These are phyloP conservation scores for Lentinula guzmanii DNA, from an alignment of 768 basidiomycete species.

Conservation along the genomic window DNA sequence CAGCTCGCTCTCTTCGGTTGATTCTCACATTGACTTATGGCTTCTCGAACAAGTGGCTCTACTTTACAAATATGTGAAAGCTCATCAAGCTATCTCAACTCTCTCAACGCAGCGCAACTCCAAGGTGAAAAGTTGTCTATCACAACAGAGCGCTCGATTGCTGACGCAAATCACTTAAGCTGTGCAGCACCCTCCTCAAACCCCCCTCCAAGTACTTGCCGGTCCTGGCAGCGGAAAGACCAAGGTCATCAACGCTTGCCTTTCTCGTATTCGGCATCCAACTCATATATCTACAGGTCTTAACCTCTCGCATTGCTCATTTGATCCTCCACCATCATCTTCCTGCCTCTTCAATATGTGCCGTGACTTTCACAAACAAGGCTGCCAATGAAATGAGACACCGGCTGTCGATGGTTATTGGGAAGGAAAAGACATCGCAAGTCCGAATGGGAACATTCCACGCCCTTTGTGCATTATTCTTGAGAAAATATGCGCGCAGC, in stretches of 20 bases:
- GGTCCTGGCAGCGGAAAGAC: slow-evolving; percentile 77
- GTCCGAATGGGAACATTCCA: slow-evolving; percentile 78
- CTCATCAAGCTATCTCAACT: neutral
- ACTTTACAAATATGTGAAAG: neutral
- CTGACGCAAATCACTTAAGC: slow-evolving; percentile 32
- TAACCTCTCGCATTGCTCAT: slow-evolving; percentile 65
- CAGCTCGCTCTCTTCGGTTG: neutral
- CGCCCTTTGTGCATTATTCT: slow-evolving; percentile 63
- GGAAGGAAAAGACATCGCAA: slow-evolving; percentile 43
- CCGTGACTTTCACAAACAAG: slow-evolving; percentile 87
- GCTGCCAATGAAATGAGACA: slow-evolving; percentile 84
- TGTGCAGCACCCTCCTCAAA: slow-evolving; percentile 53
- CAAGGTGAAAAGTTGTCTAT: neutral
- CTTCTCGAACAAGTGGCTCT: neutral
- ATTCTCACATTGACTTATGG: neutral
- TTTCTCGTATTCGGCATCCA: neutral
- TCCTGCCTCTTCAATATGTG: slow-evolving; percentile 57
- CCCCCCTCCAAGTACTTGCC: slow-evolving; percentile 75
- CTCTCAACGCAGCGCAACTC: slow-evolving; percentile 2
- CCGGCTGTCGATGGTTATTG: slow-evolving; percentile 62
- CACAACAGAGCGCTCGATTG: neutral
- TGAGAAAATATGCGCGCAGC: slow-evolving; percentile 55
- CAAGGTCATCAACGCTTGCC: slow-evolving; percentile 27
- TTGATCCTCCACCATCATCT: slow-evolving; percentile 49
- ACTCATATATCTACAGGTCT: slow-evolving; percentile 30